Evolutionary conservation across 768 basidiomycete genomes (phyloP), one percentile per base, ranked within the genome.

Genomic region (Trametes meyenii): DNA sequence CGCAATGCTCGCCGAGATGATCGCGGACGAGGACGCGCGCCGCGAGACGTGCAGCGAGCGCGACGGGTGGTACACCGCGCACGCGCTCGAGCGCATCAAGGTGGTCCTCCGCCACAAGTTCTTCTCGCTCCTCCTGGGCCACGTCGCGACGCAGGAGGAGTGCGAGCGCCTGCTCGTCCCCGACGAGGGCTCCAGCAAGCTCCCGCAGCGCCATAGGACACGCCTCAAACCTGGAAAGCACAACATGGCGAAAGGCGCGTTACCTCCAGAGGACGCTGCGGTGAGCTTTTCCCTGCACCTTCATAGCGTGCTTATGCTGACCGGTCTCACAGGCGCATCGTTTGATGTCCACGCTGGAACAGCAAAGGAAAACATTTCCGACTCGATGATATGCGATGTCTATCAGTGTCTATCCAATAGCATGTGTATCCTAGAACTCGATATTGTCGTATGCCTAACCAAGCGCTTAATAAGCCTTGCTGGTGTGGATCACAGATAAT

Each of bases 191-290:
- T 58, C 69, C 10, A 64, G 65, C 42, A 67, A 68, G 58, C 53
- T 67, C 5, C 64, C 58, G 14, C 62, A 58, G 33, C 77, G 73
- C 55, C 82, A 86, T 57, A 36, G 62, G 44, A 58, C 55, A 11
- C 84, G 82, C 65, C 75, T 85, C 14, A 80, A 85, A 61, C 79
- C 83, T 24, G 86, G 89, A 5, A 92, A 90, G 67, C 89, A 92
- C 66, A 94, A 93, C 69, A 92, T 92, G 90, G 92, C 92, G 2
- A 93, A 94, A 73, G 91, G 90, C 2, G 90, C 90, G 0, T 72
- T 91, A 64, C 80, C 88, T 52, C 88, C 88, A 0, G 92, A 94
- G 72, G 92, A 94, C 72, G 90, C 88, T 53, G 90, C 91, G 52
- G 91, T 91, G 73, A 23, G 86, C 78, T 45, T 8, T 43, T 11